Base-by-base conservation (phyloP, 2,329 filamentous ascomycete genomes). In the Trichophyton mentagrophytes region DNA sequence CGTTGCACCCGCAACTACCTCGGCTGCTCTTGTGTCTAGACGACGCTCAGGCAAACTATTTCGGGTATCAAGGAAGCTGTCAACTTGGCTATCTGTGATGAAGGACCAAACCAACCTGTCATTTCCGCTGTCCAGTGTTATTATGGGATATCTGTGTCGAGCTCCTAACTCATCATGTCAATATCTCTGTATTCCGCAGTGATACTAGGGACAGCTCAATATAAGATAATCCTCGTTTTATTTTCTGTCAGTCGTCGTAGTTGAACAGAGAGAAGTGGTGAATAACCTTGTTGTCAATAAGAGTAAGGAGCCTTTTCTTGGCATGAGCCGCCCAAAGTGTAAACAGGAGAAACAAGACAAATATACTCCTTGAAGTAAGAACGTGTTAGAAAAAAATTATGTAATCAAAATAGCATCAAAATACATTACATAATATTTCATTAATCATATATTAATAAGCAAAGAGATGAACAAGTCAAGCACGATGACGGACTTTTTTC, bases 1-100 rank as follows among this genome's bases (percentile, higher is more conserved):
- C 61, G 61, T 25, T 62, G 61, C 61, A 62, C 61, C 33, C 58
- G 53, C 44, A 60, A 61, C 46, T 62, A 61, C 49, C 59, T 60
- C 25, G 61, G 61, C 44, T 62, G 61, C 44, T 58, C 58, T 55
- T 62, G 61, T 55, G 25, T 15, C 20, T 51, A 51, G 46, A 51
- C 9, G 22, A 51, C 25, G 8, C 11, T 13, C 22, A 25, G 20
- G 20, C 11, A 51, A 27, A 11, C 22, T 3, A 13, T 27, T 15
- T 22, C 22, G 9, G 25, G 46, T 30, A 25, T 51, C 46, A 13
- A 15, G 20, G 11, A 6, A 9, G 30, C n/a, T 44, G 11, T 3
- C 9, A 2, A 1, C 11, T 20, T n/a, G 17, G 15, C 2, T 44
- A 44, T 44, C 40, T 44, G 15, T 42, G 40, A 44, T 44, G 40